phyloP scores from a whole-genome alignment of 78 protist species.

The Cavenderia fasciculata region DNA sequence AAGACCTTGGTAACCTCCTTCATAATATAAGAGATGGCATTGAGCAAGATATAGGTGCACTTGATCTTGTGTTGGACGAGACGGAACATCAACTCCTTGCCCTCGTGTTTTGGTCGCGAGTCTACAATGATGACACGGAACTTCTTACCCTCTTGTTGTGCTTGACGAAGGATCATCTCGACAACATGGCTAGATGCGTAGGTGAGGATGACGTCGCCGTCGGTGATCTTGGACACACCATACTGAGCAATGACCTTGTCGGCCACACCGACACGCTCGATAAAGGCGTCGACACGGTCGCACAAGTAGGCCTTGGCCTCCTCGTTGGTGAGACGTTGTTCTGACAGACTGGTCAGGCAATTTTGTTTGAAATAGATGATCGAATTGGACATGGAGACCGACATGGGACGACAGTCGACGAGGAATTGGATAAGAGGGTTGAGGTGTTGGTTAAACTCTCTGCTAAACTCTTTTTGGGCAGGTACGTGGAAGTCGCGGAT shows the following conservation, averaged over 20 bases:
- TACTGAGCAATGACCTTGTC: conserved; percentile 60
- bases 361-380: conserved; percentile 76
- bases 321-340: conserved; percentile 49
- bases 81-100: conserved; percentile 56
- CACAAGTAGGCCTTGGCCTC: conserved; percentile 68
- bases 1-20: conserved; percentile 85
- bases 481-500: conserved; percentile 55
- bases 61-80: conserved; percentile 81
- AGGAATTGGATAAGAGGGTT: conserved; percentile 86
- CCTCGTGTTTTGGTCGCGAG: conserved; percentile 94
- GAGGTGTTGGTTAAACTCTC: conserved; percentile 76
- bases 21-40: conserved; percentile 92
- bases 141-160: conserved; percentile 64
- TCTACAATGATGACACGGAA: conserved; percentile 95
- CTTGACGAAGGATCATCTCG: conserved; percentile 76
- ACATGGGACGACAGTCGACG: conserved; percentile 86
- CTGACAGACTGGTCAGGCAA: not conserved
- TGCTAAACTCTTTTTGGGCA: conserved; percentile 23
- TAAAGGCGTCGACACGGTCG: conserved; percentile 71
- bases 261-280: conserved; percentile 85
- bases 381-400: conserved; percentile 89
- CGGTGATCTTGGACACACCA: conserved; percentile 70
- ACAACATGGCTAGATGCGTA: conserved; percentile 87
- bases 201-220: conserved; percentile 92
- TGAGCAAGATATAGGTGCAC: conserved; percentile 88